phyloP scores from a whole-genome alignment of 345 rosid species.

The Mercurialis annua region DNA sequence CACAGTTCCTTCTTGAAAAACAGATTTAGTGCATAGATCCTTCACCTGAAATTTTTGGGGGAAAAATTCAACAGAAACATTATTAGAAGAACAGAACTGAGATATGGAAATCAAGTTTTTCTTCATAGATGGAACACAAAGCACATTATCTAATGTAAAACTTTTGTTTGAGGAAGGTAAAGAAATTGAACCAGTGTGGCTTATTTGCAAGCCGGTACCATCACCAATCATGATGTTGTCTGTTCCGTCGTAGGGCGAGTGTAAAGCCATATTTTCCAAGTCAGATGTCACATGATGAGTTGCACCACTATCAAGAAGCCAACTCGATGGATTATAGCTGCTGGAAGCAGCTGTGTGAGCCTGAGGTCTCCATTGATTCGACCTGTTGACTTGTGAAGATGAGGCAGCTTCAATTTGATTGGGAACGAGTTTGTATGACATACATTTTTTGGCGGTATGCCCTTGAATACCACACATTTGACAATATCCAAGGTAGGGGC shows the following conservation, averaged over 20 bases:
- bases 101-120: background rate
- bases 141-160: background rate
- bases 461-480: too few species aligned
- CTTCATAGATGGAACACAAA: background rate
- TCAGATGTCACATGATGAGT: background rate
- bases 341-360: background rate
- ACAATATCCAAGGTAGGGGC: too few species aligned
- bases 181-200: too few species aligned
- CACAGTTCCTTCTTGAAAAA: background rate
- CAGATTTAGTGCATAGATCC: too few species aligned
- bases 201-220: too few species aligned
- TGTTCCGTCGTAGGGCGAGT: background rate
- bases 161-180: background rate
- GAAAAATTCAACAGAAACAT: background rate
- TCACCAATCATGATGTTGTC: too few species aligned
- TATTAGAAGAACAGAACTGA: background rate
- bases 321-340: too few species aligned
- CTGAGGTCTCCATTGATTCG: background rate
- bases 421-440: background rate
- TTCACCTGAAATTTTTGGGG: background rate
- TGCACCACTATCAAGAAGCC: background rate
- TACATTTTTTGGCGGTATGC: too few species aligned
- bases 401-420: background rate
- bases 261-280: too few species aligned
- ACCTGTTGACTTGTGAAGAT: background rate